These are phyloP conservation scores for Comarum palustre DNA, from an alignment of 306 rosid genomes.

Conservation along the genomic window DNA sequence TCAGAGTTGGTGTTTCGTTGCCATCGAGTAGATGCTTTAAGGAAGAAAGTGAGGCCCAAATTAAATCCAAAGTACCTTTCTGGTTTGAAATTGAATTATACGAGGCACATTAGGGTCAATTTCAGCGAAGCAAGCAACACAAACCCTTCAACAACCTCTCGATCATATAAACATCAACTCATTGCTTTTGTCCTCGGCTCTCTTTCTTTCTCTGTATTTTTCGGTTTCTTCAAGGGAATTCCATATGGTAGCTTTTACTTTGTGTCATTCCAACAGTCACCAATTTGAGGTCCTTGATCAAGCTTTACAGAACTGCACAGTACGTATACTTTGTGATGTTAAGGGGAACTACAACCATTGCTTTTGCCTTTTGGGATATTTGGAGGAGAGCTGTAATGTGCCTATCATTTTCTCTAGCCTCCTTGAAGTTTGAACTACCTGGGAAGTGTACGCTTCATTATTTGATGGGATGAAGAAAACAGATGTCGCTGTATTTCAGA, in stretches of 20 bases:
- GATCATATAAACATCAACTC: constrained; percentile 6
- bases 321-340: no score
- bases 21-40: background rate
- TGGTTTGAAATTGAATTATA: constrained; percentile 6
- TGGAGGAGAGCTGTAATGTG: background rate
- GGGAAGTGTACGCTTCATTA: background rate
- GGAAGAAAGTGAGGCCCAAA: background rate
- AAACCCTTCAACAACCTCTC: constrained; percentile 11
- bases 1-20: background rate
- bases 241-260: constrained; percentile 5
- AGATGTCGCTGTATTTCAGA: no score
- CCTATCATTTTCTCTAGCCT: no score
- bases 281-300: background rate
- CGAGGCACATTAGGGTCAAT: background rate
- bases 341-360: no score
- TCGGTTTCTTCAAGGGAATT: constrained; percentile 10
- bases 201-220: background rate
- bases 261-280: background rate
- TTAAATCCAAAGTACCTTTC: no score
- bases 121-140: constrained; percentile 17
- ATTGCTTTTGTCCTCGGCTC: background rate
- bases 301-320: background rate
- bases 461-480: no score
- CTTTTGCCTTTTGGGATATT: no score
- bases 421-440: no score